Base-by-base conservation (phyloP, 2,329 filamentous ascomycete species). In the Penicillium sp. region DNA sequence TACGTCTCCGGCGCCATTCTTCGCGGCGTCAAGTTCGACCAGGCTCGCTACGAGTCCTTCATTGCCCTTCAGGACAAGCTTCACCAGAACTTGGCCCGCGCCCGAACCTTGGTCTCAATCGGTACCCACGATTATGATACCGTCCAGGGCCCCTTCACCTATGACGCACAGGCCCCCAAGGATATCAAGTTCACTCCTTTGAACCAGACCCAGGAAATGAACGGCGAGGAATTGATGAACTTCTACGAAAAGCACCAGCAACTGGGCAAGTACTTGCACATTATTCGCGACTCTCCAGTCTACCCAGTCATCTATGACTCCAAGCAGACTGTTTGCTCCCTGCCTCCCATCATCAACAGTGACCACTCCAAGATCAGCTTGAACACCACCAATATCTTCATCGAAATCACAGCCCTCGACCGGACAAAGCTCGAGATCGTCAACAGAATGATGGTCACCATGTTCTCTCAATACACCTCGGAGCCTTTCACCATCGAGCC, bases 51-150 rank as follows among this genome's bases (percentile, higher is more conserved):
- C 75, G 91, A 96, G 66, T 97, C 92, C 69, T 99, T 99, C 89
- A 99, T 99, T 72, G 85, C 88, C 53, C 83, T 99, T 45, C 94
- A 99, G 79, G 95, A 99, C 79, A 99, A 99, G 80, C 85, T 99
- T 45, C 94, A 99, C 79, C 89, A 93, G 73, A 99, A 99, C 71
- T 80, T 99, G 62, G 95, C 94, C 46, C 86, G 94, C 58, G 90
- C 97, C 75, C 83, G 94, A 67, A 97, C 93, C 1, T 79, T 99
- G 44, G 93, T 97, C n/a, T 90, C 93, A 21, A 97, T 99, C 70
- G 94, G 94, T 65, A 99, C 94, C 3, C 94, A 99, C 75, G 93
- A 99, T 72, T 81, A 97, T 60, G 92, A 97, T 71, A 97, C 91
- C 16, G 81, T 99, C 66, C 81, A 96, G 75, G 94, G 92, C 0